Base-by-base conservation (phyloP, 768 basidiomycete genomes). In the Hygrocybe punicea region DNA sequence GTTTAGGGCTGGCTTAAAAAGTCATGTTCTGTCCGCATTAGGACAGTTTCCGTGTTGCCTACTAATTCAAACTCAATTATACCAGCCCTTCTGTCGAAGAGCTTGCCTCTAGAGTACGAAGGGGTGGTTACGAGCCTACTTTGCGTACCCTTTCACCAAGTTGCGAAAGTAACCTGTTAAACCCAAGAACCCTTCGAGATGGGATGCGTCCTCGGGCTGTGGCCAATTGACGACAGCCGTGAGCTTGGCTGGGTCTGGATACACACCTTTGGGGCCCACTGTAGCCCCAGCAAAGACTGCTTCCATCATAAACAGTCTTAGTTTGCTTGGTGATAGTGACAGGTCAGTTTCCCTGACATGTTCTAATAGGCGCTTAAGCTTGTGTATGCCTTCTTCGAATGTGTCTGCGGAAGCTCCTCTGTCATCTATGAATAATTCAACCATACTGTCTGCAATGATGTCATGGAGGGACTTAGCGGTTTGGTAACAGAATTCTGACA, bases 381-480 rank as follows among this genome's bases (percentile, higher is more conserved):
- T 64, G 3, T 2, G 17, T 34, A 75, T 29, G 29, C 29, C 8
- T 4, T 29, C 29, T 29, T 29, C 8, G 29, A 29, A 29, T 29
- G 29, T 29, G 60, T 78, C 67, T 0, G 60, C 70, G 13, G 70
- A 66, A 4, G 66, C 42, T 0, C 67, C 72, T 0, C 74, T 68
- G 51, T 80, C 72, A 44, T 80, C 75, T 0, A 79, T 71, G 14
- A 76, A 77, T 5, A 72, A 54, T 48, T 76, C 73, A 17, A 75
- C 58, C 46, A 0, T 51, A 39, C 1, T 61, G 52, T 1, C 63
- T 16, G 39, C 39, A 1, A 74, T 45, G 1, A 73, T 35, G 47
- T 73, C 71, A 1, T 65, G 56, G 2, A 75, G 46, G 1, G 51
- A n/a, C 0, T 46, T 17, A 1, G 72, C 69, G 0, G 66, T 69